Evolutionary conservation across 2,329 filamentous ascomycete genomes (phyloP).

Genomic region (Botrytis galanthina): DNA sequence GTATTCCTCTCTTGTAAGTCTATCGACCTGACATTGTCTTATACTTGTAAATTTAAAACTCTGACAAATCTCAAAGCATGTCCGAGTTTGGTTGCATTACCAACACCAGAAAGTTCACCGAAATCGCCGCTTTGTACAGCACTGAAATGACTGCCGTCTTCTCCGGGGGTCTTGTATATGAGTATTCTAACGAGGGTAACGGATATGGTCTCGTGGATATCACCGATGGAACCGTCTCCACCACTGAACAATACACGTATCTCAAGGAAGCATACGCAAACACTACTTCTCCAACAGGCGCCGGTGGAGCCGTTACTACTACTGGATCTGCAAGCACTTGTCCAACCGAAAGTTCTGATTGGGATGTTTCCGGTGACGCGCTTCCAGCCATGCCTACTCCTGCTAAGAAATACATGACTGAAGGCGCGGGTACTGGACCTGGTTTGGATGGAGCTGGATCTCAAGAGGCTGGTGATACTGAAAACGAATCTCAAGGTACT

Average conservation of each 20-base stretch:
- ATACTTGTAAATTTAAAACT: neutral
- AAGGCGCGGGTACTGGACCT: conserved; percentile 50
- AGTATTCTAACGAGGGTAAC: conserved; percentile 80
- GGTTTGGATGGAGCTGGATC: conserved; percentile 38
- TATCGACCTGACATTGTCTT: conserved; percentile 17
- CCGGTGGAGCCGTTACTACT: conserved; percentile 48
- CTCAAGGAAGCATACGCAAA: conserved; percentile 47
- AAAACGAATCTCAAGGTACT: conserved; percentile 30
- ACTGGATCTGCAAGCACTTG: conserved; percentile 42
- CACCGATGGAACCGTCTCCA: conserved; percentile 41
- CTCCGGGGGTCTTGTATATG: conserved; percentile 93
- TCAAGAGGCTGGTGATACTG: conserved; percentile 37
- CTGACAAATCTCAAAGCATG: conserved; percentile 42
- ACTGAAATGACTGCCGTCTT: conserved; percentile 82
- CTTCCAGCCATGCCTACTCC: conserved; percentile 50
- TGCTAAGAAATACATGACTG: conserved; percentile 44
- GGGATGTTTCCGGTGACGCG: conserved; percentile 46
- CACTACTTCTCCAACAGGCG: conserved; percentile 48
- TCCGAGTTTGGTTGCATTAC: conserved; percentile 91
- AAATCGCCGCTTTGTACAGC: conserved; percentile 77
- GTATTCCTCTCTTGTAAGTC: conserved; percentile 54
- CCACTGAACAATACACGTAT: conserved; percentile 47
- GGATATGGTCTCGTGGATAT: conserved; percentile 59
- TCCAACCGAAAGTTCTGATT: conserved; percentile 45
- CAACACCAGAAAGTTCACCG: conserved; percentile 77